phyloP scores from a whole-genome alignment of 2,329 filamentous ascomycete species.

The Fusarium aywerte region DNA sequence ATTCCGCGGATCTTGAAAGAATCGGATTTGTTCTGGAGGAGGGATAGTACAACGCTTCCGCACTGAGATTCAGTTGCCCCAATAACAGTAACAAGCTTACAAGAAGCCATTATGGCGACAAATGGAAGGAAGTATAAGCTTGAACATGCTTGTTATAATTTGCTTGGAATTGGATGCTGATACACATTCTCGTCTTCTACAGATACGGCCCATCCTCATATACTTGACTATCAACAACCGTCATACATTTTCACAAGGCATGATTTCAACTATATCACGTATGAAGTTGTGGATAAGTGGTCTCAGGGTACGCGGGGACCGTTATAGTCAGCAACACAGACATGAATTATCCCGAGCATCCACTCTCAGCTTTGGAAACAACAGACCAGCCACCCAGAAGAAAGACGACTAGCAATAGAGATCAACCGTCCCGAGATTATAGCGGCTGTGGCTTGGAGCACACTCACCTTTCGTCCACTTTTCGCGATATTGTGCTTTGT shows the following conservation, averaged over 20 bases:
- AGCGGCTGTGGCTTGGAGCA: slow-evolving; percentile 35
- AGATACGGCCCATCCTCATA: slow-evolving; percentile 20
- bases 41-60: slow-evolving; percentile 47
- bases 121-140: background rate
- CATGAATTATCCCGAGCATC: slow-evolving; percentile 30
- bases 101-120: slow-evolving; percentile 38
- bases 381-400: slow-evolving; percentile 12
- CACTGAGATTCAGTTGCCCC: slow-evolving; percentile 50
- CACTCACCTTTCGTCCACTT: slow-evolving; percentile 8
- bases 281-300: slow-evolving; percentile 17
- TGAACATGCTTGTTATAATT: slow-evolving; percentile 4
- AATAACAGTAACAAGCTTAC: slow-evolving; percentile 48
- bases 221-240: slow-evolving; percentile 15
- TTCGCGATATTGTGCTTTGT: background rate
- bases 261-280: background rate
- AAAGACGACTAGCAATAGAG: slow-evolving; percentile 4
- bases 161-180: slow-evolving; percentile 18
- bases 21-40: slow-evolving; percentile 46
- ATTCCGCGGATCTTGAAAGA: slow-evolving; percentile 46
- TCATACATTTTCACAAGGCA: slow-evolving; percentile 1
- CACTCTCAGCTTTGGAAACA: background rate
- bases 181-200: background rate
- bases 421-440: slow-evolving; percentile 21
- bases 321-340: slow-evolving; percentile 21
- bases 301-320: slow-evolving; percentile 13